These are phyloP conservation scores for Phlebopus sp. DNA, from an alignment of 1,284 basidiomycete species.

Conservation along the genomic window DNA sequence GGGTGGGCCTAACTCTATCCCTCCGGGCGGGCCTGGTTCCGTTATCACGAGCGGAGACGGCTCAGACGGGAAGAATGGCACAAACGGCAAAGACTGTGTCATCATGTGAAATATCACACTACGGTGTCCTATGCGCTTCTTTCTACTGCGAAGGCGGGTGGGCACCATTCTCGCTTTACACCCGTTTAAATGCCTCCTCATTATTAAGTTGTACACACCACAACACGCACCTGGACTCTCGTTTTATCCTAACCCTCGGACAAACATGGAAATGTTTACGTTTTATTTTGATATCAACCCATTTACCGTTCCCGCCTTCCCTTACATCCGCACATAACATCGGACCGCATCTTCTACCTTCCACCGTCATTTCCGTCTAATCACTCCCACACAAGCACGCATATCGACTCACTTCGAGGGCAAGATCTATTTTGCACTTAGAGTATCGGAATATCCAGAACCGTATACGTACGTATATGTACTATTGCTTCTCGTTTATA, in stretches of 20 bases:
- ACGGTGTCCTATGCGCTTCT: neutral
- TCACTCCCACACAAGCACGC: no score
- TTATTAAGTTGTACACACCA: conserved; percentile 1
- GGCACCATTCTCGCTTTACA: conserved; percentile 2
- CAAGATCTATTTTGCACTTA: no score
- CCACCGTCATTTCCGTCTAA: no score
- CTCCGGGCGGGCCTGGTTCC: conserved; percentile 58
- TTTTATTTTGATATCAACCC: conserved; percentile 10
- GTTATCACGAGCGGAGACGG: conserved; percentile 52
- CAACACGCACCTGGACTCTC: conserved; percentile 2
- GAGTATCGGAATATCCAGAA: no score
- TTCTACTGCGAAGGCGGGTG: neutral
- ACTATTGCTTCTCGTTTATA: no score
- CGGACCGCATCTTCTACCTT: no score
- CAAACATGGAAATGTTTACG: conserved; percentile 14
- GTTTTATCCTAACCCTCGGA: conserved; percentile 16
- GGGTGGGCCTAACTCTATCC: conserved; percentile 52
- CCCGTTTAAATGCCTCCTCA: conserved; percentile 11
- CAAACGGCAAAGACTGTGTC: conserved; percentile 75
- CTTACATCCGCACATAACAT: neutral
- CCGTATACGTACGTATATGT: no score
- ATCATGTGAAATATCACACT: conserved; percentile 63
- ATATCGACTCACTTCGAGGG: no score
- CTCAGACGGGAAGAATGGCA: conserved; percentile 36
- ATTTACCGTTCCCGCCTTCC: neutral